Conservation (phyloP, 305 asterid genomes). For the Andrographis paniculata region DNA sequence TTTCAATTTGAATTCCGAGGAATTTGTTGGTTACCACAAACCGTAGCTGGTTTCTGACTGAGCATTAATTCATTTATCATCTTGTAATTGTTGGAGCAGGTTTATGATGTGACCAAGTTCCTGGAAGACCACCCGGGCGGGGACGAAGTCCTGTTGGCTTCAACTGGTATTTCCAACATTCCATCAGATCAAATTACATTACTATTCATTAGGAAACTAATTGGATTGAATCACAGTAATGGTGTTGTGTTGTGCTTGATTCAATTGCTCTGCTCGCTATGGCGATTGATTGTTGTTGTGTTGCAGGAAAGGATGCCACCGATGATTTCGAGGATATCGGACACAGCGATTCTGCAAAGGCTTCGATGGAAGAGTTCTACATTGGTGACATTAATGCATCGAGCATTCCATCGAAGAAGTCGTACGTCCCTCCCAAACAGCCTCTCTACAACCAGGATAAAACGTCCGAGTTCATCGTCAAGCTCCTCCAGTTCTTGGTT, state of each 20-base stretch:
- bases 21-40: too few species aligned
- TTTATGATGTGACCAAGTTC: slow-evolving; percentile 51
- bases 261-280: too few species aligned
- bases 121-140: slow-evolving; percentile 69
- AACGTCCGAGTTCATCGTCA: slow-evolving; percentile 61
- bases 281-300: too few species aligned
- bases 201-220: too few species aligned
- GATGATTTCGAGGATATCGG: slow-evolving; percentile 93
- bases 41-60: too few species aligned
- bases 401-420: slow-evolving; percentile 46
- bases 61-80: too few species aligned
- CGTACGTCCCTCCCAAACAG: slow-evolving; percentile 70
- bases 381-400: slow-evolving; percentile 60
- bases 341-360: slow-evolving; percentile 71
- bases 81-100: slow-evolving; percentile 24
- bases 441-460: slow-evolving; percentile 87
- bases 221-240: too few species aligned
- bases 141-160: slow-evolving; percentile 51
- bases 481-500: slow-evolving; percentile 79
- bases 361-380: slow-evolving; percentile 53
- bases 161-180: slow-evolving; percentile 28
- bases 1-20: too few species aligned
- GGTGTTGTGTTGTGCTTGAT: too few species aligned
- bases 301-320: slow-evolving; percentile 82
- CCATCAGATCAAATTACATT: too few species aligned